Evolutionary conservation across 2,329 filamentous ascomycete genomes (phyloP).

Genomic region (Penicillium sp.): DNA sequence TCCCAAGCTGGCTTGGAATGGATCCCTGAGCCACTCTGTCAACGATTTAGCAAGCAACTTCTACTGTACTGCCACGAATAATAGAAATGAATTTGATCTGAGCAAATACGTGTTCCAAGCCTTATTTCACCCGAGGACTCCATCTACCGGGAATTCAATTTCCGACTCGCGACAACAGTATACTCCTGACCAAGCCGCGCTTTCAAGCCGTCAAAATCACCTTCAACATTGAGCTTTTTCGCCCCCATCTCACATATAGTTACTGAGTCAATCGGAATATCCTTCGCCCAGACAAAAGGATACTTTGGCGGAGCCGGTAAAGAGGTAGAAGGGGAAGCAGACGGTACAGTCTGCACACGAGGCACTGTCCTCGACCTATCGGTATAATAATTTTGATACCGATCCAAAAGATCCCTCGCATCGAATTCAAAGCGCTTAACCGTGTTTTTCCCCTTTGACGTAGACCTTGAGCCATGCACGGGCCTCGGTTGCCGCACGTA

Average conservation of each 20-base stretch:
- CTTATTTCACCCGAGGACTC: neutral
- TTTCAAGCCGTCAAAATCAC: constrained; percentile 15
- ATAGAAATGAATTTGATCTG: constrained; percentile 6
- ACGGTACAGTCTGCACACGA: constrained; percentile 1
- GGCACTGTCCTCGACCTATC: constrained; percentile 26
- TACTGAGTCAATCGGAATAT: constrained; percentile 67
- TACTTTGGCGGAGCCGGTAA: neutral
- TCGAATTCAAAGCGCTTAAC: constrained; percentile 50
- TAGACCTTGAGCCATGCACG: constrained; percentile 5
- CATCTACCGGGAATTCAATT: constrained; percentile 13
- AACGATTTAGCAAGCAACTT: constrained; percentile 8
- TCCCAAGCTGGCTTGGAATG: constrained; percentile 25
- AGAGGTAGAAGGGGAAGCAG: neutral
- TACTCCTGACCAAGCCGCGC: constrained; percentile 56
- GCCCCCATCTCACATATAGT: constrained; percentile 88
- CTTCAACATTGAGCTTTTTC: constrained; percentile 54
- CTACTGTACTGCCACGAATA: constrained; percentile 8
- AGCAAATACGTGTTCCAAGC: neutral
- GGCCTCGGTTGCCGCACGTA: constrained; percentile 52
- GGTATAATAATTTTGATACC: constrained; percentile 36
- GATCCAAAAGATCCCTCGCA: constrained; percentile 32
- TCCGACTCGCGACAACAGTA: constrained; percentile 46
- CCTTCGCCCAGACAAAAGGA: constrained; percentile 68
- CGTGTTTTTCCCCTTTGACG: neutral
- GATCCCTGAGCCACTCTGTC: neutral